A percentile compares a stretch with the other conserved stretches of the same genome.
These are phyloP conservation scores for Ilex asprella DNA, from an alignment of 257 asterid genomes.

Conservation along the genomic window DNA sequence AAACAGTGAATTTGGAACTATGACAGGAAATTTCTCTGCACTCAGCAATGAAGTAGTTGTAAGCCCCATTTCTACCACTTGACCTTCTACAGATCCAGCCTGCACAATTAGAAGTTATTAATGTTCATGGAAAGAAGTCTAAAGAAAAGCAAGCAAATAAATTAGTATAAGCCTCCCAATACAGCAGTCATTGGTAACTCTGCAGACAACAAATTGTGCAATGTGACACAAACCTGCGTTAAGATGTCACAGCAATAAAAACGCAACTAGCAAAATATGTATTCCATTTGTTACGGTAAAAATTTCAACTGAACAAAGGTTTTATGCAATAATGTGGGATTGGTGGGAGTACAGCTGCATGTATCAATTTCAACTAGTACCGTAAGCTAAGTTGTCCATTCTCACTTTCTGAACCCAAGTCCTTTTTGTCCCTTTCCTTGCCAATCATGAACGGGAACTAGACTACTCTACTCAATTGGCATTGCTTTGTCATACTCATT, in stretches of 20 bases:
- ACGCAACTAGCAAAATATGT: no score
- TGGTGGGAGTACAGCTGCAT: not conserved
- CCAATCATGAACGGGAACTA: not conserved
- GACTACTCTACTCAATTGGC: no score
- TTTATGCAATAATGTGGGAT: not conserved
- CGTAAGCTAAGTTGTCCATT: not conserved
- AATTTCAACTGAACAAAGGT: not conserved
- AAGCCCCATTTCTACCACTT: slow-evolving; percentile 86
- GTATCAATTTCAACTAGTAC: not conserved
- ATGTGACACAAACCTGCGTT: no score
- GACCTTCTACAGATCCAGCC: slow-evolving; percentile 99
- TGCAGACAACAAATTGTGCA: no score
- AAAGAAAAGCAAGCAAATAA: slow-evolving; percentile 8
- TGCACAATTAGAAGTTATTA: slow-evolving; percentile 24
- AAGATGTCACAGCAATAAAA: no score
- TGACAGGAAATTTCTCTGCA: slow-evolving; percentile 79
- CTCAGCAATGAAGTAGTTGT: slow-evolving; percentile 80
- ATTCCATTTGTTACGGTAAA: no score
- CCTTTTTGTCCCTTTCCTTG: not conserved
- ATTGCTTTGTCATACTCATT: no score
- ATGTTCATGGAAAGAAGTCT: not conserved
- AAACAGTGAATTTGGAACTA: slow-evolving; percentile 88
- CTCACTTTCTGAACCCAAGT: not conserved
- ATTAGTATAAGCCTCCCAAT: no score
- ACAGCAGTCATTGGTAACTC: no score